Percentiles rank a stretch among this genome's conserved stretches.
Conservation (phyloP, 805 yeast genomes). For the Pichia nakasei region DNA sequence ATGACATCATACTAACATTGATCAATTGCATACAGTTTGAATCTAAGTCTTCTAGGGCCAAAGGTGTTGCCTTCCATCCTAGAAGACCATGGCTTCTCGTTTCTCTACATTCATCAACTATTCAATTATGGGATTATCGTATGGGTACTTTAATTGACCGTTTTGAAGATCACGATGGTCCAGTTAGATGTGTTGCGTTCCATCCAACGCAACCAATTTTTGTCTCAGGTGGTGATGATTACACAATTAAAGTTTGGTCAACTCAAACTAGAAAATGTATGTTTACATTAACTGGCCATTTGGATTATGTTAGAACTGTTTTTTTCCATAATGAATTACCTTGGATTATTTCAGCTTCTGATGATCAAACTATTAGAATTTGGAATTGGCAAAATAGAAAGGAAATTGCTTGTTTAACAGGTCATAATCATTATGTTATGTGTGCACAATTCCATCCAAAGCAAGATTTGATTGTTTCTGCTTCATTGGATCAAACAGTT, state of each 20-base stretch:
- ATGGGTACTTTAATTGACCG: conserved; percentile 97
- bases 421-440: conserved; percentile 98
- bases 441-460: conserved; percentile 96
- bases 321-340: conserved; percentile 94
- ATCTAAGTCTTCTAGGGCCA: conserved; percentile 93
- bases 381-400: conserved; percentile 99
- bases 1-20: conserved; percentile 2
- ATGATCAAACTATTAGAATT: conserved; percentile 96
- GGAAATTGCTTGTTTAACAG: conserved; percentile 93
- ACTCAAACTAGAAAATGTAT: conserved; percentile 83
- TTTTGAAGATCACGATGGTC: conserved; percentile 97
- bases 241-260: conserved; percentile 93
- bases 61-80: conserved; percentile 97
- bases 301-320: conserved; percentile 92
- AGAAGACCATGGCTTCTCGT: conserved; percentile 95
- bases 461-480: conserved; percentile 90
- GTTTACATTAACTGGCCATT: conserved; percentile 86
- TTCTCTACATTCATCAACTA: conserved; percentile 94
- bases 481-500: conserved; percentile 96
- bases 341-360: conserved; percentile 93
- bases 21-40: conserved; percentile 7
- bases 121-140: conserved; percentile 98
- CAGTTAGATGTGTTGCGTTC: conserved; percentile 90
- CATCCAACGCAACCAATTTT: conserved; percentile 98
- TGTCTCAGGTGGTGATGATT: conserved; percentile 97